Evolutionary conservation across 148 eudicot species (phyloP), one percentile per base, ranked within the genome.

Genomic region (Limonium bicolor): DNA sequence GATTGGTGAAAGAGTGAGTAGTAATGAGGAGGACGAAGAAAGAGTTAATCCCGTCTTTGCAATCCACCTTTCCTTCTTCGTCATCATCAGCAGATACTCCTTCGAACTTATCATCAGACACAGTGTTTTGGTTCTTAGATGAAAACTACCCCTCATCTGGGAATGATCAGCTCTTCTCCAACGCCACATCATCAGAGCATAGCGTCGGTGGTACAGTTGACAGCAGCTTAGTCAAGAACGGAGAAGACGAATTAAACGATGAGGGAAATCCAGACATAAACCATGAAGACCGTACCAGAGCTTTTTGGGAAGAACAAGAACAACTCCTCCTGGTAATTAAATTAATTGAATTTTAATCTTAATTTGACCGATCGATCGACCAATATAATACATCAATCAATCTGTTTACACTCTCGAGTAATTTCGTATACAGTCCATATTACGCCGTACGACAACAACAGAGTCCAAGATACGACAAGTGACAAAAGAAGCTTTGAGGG

Each of bases 251-350:
- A 1, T 58, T 48, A 8, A 55, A 58, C 4, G 30, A 27, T 10
- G 51, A 41, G 48, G 48, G 46, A n/a, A n/a, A n/a, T n/a, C 7
- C 41, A 12, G 7, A 58, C 42, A 8, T 27, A 6, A 3, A 27
- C 15, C 42, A 47, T 17, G 48, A 43, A 6, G 59, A 58, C 13
- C 52, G 43, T 31, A 51, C 48, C 23, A 59, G 42, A 42, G 52
- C 70, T 4, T 59, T 59, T 18, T 59, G 70, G 70, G 56, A 54
- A 22, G 13, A 51, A 1, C 53, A 59, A 40, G 51, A 59, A 2
- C 46, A 47, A 13, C 50, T 53, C 25, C 56, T 65, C 25, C 26
- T 78, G 86, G 86, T 67, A 78, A 9, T 59, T 28, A 27, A 77
- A 70, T 8, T 59, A 51, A 14, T 57, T 53, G 24, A 34, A 55